These are phyloP conservation scores for Epichloe elymi DNA, from an alignment of 2,329 filamentous ascomycete species.

Conservation along the genomic window DNA sequence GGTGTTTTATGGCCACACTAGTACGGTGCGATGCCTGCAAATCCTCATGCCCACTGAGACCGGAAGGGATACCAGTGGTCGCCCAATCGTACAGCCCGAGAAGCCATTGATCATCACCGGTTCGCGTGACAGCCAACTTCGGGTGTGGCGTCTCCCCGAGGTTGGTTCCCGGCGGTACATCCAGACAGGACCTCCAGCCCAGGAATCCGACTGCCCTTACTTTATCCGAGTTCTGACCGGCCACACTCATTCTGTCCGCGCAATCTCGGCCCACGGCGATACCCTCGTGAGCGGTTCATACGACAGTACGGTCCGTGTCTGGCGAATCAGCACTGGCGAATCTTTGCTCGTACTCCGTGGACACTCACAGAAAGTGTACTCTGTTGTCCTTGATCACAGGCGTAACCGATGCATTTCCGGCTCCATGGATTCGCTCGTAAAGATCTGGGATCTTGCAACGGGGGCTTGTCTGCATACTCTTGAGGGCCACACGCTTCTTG, in stretches of 20 bases:
- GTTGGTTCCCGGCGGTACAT: constrained; percentile 65
- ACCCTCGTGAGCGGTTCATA: constrained; percentile 97
- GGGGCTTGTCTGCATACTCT: constrained; percentile 77
- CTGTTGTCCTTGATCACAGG: constrained; percentile 82
- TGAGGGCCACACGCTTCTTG: constrained; percentile 83
- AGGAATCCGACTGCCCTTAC: constrained; percentile 76
- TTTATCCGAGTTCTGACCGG: constrained; percentile 80
- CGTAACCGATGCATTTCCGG: constrained; percentile 94
- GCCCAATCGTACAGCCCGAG: constrained; percentile 76
- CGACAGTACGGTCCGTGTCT: constrained; percentile 87
- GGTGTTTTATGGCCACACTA: constrained; percentile 94
- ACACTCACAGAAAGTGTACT: constrained; percentile 90
- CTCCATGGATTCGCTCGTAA: constrained; percentile 96
- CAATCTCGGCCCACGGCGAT: constrained; percentile 88
- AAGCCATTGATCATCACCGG: constrained; percentile 95
- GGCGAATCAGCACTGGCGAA: constrained; percentile 94
- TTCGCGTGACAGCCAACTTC: constrained; percentile 82
- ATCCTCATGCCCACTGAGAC: constrained; percentile 80
- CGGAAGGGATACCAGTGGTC: constrained; percentile 57
- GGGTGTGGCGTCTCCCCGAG: constrained; percentile 88
- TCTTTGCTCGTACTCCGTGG: constrained; percentile 71
- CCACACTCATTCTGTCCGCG: constrained; percentile 86
- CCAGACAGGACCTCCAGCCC: constrained; percentile 62
- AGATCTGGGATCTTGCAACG: constrained; percentile 89
- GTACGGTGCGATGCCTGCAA: constrained; percentile 88